Conservation (phyloP, 2,329 filamentous ascomycete species). For the Bipolaris cookei region DNA sequence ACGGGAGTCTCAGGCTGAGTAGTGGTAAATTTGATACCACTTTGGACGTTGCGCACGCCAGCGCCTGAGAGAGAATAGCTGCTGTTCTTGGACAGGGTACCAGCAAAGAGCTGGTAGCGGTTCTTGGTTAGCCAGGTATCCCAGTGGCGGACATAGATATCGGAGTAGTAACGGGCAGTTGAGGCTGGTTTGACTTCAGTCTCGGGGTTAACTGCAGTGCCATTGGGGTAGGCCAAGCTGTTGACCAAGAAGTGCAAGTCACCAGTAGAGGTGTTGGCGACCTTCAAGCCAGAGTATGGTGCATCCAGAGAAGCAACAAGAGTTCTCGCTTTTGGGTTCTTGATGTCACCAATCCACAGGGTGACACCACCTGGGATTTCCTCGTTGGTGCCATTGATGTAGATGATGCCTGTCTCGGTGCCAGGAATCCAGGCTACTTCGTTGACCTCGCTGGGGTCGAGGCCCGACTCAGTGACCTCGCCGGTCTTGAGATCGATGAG, state of each 20-base stretch:
- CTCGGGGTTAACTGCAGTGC: conserved; percentile 71
- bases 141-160: conserved; percentile 82
- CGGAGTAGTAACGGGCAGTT: conserved; percentile 73
- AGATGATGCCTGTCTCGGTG: conserved; percentile 61
- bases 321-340: conserved; percentile 37
- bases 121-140: conserved; percentile 74
- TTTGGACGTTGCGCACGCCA: conserved; percentile 61
- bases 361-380: conserved; percentile 45
- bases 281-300: conserved; percentile 58
- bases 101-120: conserved; percentile 76
- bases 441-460: conserved; percentile 42
- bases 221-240: conserved; percentile 70
- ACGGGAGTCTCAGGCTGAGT: conserved; percentile 70
- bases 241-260: conserved; percentile 57
- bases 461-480: conserved; percentile 40
- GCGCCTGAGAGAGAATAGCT: conserved; percentile 37
- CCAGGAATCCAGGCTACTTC: conserved; percentile 46
- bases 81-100: conserved; percentile 56
- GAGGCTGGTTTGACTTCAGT: conserved; percentile 64
- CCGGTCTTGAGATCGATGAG: conserved; percentile 44
- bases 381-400: conserved; percentile 71
- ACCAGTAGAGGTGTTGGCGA: conserved; percentile 50
- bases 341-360: conserved; percentile 45
- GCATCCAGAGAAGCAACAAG: conserved; percentile 53
- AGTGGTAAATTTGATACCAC: conserved; percentile 63